Evolutionary conservation across 306 rosid species (phyloP), one percentile per base, ranked within the genome.

Genomic region (Sindora glabra): DNA sequence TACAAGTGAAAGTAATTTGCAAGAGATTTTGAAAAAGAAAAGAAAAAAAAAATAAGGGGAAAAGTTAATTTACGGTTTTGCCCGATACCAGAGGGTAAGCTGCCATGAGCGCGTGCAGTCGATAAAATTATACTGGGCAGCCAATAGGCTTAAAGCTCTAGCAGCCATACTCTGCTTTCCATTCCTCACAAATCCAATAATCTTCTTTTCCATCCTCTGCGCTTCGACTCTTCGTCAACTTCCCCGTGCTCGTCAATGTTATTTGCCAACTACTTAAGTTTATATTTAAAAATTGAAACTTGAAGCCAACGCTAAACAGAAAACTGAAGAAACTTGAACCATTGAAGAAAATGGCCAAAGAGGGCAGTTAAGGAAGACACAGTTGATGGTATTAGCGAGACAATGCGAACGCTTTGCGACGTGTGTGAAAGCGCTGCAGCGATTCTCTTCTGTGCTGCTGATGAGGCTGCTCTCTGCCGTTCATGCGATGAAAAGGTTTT

Each of bases 341-440:
- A 48, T 59, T 67, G 58, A 40, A 56, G 58, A 39, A 22, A 59
- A 59, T 50, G 79, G 63, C 52, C 26, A 44, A 3, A 37, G 42
- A 52, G 29, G 23, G 18, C 6, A 25, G 23, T 11, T 58, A 3
- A 23, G 9, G 14, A 9, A 3, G n/a, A 5, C 40, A 1, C 10
- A 1, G 11, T 23, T 10, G 23, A 39, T 23, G 38, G 23, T 15
- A 8, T n/a, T 8, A 22, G 13, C 5, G 63, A 24, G 21, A 72
- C 33, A 64, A 78, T 78, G 79, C 79, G 83, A 65, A 59, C 83
- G 25, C 77, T 78, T 49, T 73, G 83, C 39, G 79, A 73, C 41
- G 79, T 65, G 17, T 78, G 83, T 30, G 83, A 78, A 67, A 60
- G 65, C 34, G 71, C 83, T 1, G 74, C 83, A 12, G 83, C 83